Conservation (phyloP, 106 monocot species). For the Amphibolis antarctica region DNA sequence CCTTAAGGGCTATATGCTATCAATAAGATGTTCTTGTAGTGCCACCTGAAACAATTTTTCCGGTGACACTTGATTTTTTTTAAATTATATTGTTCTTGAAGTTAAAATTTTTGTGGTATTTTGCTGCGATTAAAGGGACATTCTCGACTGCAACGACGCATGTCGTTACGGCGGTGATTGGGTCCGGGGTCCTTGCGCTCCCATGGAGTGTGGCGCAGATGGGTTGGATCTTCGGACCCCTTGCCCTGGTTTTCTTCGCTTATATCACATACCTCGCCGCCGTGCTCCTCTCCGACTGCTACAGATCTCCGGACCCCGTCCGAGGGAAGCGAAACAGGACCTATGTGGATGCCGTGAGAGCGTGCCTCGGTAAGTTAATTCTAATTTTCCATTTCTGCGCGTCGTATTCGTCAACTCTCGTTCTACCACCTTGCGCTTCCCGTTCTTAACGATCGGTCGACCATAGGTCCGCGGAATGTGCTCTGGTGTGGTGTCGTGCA, state of each 20-base stretch:
- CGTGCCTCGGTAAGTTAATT: slow-evolving; percentile 50
- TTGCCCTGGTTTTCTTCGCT: slow-evolving; percentile 23
- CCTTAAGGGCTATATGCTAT: no score
- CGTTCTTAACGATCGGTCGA: background rate
- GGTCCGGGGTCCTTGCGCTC: slow-evolving; percentile 25
- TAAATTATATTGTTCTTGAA: no score
- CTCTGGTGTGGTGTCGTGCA: slow-evolving; percentile 40
- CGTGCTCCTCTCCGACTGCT: slow-evolving; percentile 36
- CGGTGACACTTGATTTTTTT: no score
- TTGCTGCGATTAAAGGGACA: no score
- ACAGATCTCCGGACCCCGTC: slow-evolving; percentile 30
- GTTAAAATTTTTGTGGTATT: no score
- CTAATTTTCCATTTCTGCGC: no score
- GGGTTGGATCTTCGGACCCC: slow-evolving; percentile 20
- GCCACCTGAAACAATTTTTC: no score
- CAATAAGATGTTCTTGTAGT: no score
- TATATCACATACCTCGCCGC: slow-evolving; percentile 44
- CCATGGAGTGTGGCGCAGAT: slow-evolving; percentile 39
- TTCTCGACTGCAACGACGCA: slow-evolving; percentile 31
- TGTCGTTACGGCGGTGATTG: slow-evolving; percentile 22
- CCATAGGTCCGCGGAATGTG: slow-evolving; percentile 48
- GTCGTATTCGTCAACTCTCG: no score
- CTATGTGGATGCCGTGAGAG: slow-evolving; percentile 48
- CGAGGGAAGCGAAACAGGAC: slow-evolving; percentile 32
- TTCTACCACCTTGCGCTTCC: background rate